A percentile compares a stretch with the other conserved stretches of the same genome.
Conservation (phyloP, 169 alveolate genomes). For the Plasmodium knowlesi region DNA sequence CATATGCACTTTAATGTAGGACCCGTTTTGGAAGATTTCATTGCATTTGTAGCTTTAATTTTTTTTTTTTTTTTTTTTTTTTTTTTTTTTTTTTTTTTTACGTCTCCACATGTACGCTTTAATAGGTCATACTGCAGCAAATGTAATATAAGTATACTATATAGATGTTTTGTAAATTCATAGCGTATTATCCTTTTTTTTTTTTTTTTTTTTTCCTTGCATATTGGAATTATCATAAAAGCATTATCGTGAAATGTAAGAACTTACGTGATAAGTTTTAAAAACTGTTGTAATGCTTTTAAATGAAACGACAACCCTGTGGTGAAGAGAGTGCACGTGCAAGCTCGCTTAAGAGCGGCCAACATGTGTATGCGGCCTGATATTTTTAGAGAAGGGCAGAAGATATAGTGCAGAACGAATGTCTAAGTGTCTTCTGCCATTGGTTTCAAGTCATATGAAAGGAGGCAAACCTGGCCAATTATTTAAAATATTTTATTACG, state of each 20-base stretch:
- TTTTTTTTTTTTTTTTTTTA: not conserved
- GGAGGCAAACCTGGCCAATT: not conserved
- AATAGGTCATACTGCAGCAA: not conserved
- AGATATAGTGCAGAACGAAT: not conserved
- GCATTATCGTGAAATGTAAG: not conserved
- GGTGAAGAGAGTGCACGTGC: not conserved
- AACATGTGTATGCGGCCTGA: not conserved
- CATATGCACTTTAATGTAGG: not conserved
- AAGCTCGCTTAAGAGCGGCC: not conserved
- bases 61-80: not conserved
- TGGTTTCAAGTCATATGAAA: not conserved
- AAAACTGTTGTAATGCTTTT: not conserved
- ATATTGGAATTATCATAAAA: not conserved
- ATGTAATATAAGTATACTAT: not conserved
- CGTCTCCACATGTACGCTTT: not conserved
- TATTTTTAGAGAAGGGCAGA: not conserved
- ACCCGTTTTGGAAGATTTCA: not conserved
- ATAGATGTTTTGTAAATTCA: not conserved
- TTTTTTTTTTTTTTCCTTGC: not conserved
- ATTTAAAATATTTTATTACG: not conserved
- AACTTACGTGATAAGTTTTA: not conserved
- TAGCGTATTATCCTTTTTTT: not conserved
- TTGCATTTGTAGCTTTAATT: not conserved
- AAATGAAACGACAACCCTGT: not conserved
- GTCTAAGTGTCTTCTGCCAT: not conserved